Conservation (phyloP, 2,329 filamentous ascomycete species). For the Ophiosphaerella herpotricha region DNA sequence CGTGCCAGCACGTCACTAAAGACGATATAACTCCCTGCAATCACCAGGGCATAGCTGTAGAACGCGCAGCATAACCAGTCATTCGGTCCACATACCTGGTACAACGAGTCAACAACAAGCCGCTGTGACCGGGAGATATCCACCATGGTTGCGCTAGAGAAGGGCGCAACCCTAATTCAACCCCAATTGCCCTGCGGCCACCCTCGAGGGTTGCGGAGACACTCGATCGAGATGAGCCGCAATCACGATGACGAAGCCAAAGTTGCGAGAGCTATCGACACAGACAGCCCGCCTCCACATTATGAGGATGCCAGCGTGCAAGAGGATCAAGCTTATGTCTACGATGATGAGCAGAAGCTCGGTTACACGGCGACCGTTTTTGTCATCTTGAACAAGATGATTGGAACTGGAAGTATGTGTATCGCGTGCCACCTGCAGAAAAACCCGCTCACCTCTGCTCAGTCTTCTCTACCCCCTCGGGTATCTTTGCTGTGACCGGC, state of each 20-base stretch:
- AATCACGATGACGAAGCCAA: constrained; percentile 28
- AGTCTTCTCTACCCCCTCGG: constrained; percentile 61
- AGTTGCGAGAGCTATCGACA: constrained; percentile 16
- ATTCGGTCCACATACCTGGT: constrained; percentile 1
- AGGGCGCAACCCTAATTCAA: constrained; percentile 16
- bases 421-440: constrained; percentile 1
- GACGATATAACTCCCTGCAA: constrained; percentile 21
- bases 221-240: constrained; percentile 18
- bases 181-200: not conserved
- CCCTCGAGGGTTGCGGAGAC: not conserved
- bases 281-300: constrained; percentile 19
- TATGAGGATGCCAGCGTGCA: constrained; percentile 32
- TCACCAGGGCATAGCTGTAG: constrained; percentile 5
- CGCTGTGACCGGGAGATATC: not conserved
- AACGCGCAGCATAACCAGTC: constrained; percentile 14
- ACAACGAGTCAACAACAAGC: not conserved
- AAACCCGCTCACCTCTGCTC: constrained; percentile 7
- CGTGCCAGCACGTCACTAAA: constrained; percentile 19
- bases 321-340: constrained; percentile 39
- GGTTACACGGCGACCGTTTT: constrained; percentile 42
- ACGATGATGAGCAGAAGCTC: constrained; percentile 38
- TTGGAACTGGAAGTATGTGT: constrained; percentile 33
- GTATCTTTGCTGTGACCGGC: constrained; percentile 60
- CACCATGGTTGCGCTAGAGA: constrained; percentile 5
- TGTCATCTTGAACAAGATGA: constrained; percentile 43